Conservation (phyloP, 1,284 basidiomycete species). For the Malassezia slooffiae region DNA sequence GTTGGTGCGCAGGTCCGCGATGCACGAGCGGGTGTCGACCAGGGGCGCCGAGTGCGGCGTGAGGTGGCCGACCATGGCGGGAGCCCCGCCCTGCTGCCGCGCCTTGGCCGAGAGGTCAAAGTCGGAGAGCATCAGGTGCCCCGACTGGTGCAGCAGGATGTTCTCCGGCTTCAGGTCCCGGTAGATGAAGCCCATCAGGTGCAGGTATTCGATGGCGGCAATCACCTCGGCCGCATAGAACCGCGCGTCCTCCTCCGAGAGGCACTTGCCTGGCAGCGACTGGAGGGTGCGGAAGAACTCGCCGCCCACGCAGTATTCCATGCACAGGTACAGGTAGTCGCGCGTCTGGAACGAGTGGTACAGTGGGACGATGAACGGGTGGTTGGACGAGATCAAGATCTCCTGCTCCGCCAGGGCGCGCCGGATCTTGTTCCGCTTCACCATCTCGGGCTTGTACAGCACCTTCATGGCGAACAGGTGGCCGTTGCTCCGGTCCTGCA, state of each 20-base stretch:
- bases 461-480: slow-evolving; percentile 45
- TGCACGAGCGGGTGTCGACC: slow-evolving; percentile 93
- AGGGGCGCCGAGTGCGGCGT: slow-evolving; percentile 82
- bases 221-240: slow-evolving; percentile 99
- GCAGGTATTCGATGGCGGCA: slow-evolving; percentile 92
- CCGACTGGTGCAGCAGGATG: slow-evolving; percentile 93
- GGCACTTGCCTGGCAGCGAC: slow-evolving; percentile 84
- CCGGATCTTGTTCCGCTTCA: slow-evolving; percentile 46
- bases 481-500: slow-evolving; percentile 36
- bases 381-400: slow-evolving; percentile 41
- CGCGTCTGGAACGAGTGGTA: slow-evolving; percentile 46
- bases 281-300: slow-evolving; percentile 84
- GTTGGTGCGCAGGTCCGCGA: slow-evolving; percentile 93
- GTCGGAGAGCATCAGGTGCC: slow-evolving; percentile 98
- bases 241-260: slow-evolving; percentile 83
- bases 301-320: slow-evolving; percentile 87
- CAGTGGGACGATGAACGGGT: slow-evolving; percentile 45
- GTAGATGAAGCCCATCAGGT: slow-evolving; percentile 98
- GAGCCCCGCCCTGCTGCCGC: slow-evolving; percentile 60
- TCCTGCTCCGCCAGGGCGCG: slow-evolving; percentile 45
- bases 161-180: slow-evolving; percentile 99
- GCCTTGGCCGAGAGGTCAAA: slow-evolving; percentile 98
- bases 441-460: slow-evolving; percentile 45
- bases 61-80: slow-evolving; percentile 76
- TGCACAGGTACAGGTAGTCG: slow-evolving; percentile 45